These are phyloP conservation scores for Talaromyces sp. DNA, from an alignment of 2,329 filamentous ascomycete species.

Conservation along the genomic window DNA sequence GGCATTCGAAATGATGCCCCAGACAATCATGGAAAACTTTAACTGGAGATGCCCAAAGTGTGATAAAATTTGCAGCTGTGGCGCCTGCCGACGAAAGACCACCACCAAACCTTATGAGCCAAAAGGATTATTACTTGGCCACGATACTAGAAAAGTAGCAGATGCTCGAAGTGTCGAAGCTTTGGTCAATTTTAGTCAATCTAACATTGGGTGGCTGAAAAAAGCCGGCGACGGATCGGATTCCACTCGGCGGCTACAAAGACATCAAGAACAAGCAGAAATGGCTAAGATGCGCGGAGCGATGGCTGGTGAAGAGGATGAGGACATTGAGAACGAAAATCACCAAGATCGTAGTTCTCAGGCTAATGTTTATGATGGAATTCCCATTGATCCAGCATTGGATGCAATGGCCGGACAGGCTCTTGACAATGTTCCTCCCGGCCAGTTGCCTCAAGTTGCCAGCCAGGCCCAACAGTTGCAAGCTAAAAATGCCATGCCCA, in stretches of 20 bases:
- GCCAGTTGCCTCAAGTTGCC: slow-evolving; percentile 8
- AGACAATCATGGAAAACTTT: slow-evolving; percentile 71
- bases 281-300: slow-evolving; percentile 44
- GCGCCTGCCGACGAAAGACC: slow-evolving; percentile 63
- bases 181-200: slow-evolving; percentile 82
- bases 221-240: slow-evolving; percentile 49
- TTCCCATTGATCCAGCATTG: slow-evolving; percentile 42
- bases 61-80: slow-evolving; percentile 79
- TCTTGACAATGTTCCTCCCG: slow-evolving; percentile 6
- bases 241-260: slow-evolving; percentile 42
- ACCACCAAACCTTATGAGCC: slow-evolving; percentile 77
- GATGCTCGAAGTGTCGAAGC: slow-evolving; percentile 87
- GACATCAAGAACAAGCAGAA: slow-evolving; percentile 51
- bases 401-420: slow-evolving; percentile 10
- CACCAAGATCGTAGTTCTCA: slow-evolving; percentile 5
- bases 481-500: slow-evolving; percentile 19
- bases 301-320: slow-evolving; percentile 40
- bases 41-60: slow-evolving; percentile 90
- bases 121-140: slow-evolving; percentile 79
- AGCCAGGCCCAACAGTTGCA: slow-evolving; percentile 6
- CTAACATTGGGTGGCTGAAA: slow-evolving; percentile 79
- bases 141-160: slow-evolving; percentile 84
- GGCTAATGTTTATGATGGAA: slow-evolving; percentile 19
- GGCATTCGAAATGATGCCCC: slow-evolving; percentile 84
- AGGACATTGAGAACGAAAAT: slow-evolving; percentile 29